Evolutionary conservation across 2,329 filamentous ascomycete species (phyloP), one percentile per base, ranked within the genome.

Genomic region (Aspergillus novoparasiticus): DNA sequence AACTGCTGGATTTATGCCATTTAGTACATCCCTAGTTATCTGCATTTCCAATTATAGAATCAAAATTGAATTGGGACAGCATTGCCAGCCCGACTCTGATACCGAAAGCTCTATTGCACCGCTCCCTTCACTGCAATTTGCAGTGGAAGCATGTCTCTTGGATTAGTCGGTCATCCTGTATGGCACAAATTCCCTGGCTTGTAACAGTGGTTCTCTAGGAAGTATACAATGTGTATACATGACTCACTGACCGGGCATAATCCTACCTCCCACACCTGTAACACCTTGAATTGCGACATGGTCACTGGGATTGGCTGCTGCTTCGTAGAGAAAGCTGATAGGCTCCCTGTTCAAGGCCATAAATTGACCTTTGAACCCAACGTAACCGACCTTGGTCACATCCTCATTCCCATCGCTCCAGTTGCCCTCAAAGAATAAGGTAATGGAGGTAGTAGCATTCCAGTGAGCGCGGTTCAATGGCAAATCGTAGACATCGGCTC

Each of bases 361-460:
- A 85, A 93, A 98, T 79, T 97, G 92, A 28, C 95, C 95, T 80
- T 92, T 94, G 82, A 99, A 98, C 1, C 92, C 95, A 61, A 98
- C 67, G 79, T 97, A 99, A 65, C 84, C 89, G 2, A 98, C 77
- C 56, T 88, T 85, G 51, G 92, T 94, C 60, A 90, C 88, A 60
- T 96, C 92, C 74, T 94, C 92, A 16, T 93, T 91, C 0, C 88
- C 92, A 55, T 87, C 86, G 70, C 88, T 86, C 79, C 94, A 97
- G 75, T 98, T 99, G 76, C 97, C 92, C 71, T 92, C 90, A 71
- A 98, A 91, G 82, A 98, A 98, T 57, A 99, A 83, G 16, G 89
- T 88, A 65, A 99, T 82, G 23, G 86, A 89, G 55, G 92, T 90
- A n/a, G 94, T 93, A 30, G 89, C 91, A 69, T 90, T 92, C 84